A percentile compares a stretch with the other conserved stretches of the same genome.
Evolutionary conservation across 192 early-diverging fungal genomes (phyloP).

Genomic region (Haplosporangium gracile): DNA sequence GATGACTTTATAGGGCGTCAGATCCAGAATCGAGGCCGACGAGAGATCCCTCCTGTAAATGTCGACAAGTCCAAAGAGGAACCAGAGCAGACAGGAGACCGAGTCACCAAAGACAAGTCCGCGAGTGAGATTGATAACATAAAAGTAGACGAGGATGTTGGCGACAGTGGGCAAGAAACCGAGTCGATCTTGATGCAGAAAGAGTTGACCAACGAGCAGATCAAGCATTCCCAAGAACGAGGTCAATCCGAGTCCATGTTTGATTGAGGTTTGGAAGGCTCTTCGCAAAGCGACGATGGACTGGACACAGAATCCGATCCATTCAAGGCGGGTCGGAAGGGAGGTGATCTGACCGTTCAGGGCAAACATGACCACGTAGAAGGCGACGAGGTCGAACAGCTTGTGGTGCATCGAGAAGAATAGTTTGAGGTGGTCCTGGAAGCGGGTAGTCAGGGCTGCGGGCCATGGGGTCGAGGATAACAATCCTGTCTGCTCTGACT

Average conservation of each 20-base stretch:
- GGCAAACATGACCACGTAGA: constrained; percentile 59
- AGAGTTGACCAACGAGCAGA: constrained; percentile 51
- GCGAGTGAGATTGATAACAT: constrained; percentile 55
- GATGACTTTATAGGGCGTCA: constrained; percentile 49
- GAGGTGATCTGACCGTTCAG: constrained; percentile 56
- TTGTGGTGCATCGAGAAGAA: constrained; percentile 57
- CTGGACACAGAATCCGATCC: constrained; percentile 55
- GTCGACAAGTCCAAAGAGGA: constrained; percentile 52
- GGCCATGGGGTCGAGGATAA: constrained; percentile 9
- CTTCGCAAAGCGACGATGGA: constrained; percentile 45
- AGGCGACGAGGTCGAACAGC: constrained; percentile 51
- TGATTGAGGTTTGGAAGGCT: constrained; percentile 54
- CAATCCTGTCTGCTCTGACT: background rate
- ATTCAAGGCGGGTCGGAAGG: constrained; percentile 53
- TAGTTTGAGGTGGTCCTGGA: constrained; percentile 45
- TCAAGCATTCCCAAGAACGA: constrained; percentile 56
- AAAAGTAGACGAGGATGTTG: constrained; percentile 57
- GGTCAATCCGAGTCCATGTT: constrained; percentile 47
- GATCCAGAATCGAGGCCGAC: constrained; percentile 40
- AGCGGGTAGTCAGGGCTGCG: constrained; percentile 12
- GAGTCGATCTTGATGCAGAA: constrained; percentile 50
- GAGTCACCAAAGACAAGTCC: constrained; percentile 55
- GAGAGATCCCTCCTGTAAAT: constrained; percentile 52
- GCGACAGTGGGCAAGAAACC: constrained; percentile 51
- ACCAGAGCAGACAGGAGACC: constrained; percentile 50